These are phyloP conservation scores for Triticum monococcum DNA, from an alignment of 176 grass and related monocot species.

Conservation along the genomic window DNA sequence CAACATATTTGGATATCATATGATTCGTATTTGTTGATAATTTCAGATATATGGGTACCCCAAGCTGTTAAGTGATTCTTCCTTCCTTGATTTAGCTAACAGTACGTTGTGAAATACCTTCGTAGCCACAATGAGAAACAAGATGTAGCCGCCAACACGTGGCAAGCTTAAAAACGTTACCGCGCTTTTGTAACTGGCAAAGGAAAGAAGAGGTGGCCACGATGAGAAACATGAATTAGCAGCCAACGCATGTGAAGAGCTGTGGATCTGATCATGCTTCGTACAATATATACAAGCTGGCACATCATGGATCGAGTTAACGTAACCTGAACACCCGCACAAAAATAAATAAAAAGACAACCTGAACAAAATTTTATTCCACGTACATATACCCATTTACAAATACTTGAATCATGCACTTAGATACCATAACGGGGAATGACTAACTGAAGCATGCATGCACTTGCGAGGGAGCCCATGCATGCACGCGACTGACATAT, in stretches of 20 bases:
- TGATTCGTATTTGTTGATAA: no score
- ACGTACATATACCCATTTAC: neutral
- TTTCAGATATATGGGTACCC: neutral
- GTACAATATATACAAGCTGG: neutral
- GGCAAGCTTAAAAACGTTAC: no score
- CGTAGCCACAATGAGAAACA: no score
- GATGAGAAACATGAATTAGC: neutral
- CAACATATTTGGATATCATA: no score
- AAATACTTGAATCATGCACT: neutral
- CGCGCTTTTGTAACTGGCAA: neutral
- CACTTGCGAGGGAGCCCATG: neutral
- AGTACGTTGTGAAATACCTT: no score
- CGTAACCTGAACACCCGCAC: neutral
- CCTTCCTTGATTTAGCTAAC: neutral
- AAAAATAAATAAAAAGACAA: neutral
- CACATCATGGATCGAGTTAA: neutral
- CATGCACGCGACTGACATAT: neutral
- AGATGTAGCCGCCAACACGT: no score
- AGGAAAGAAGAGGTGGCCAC: neutral
- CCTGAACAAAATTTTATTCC: slow-evolving; percentile 9
- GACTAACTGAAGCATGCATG: neutral
- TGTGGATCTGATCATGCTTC: neutral
- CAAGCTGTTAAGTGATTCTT: neutral
- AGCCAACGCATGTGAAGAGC: neutral
- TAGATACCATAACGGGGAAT: neutral